Conservation (phyloP, 2,329 filamentous ascomycete species). For the Coniella vitis region DNA sequence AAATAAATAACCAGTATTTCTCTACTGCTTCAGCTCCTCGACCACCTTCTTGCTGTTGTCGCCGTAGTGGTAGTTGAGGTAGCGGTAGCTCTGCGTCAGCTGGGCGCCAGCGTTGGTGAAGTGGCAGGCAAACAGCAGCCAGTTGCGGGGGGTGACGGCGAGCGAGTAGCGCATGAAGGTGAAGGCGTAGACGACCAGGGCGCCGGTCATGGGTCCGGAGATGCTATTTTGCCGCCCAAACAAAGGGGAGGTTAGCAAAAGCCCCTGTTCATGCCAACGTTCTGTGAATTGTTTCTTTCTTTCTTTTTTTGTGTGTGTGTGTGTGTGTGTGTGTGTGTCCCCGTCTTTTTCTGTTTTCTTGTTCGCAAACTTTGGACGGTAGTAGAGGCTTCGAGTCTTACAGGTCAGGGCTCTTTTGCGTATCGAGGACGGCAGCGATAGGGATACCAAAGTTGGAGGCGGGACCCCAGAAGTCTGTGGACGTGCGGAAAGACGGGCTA, state of each 20-base stretch:
- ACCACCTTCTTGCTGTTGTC: slow-evolving; percentile 42
- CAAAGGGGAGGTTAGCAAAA: no score
- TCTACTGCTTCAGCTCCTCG: background rate
- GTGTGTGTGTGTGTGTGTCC: no score
- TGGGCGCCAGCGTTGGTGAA: slow-evolving; percentile 63
- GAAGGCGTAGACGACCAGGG: slow-evolving; percentile 59
- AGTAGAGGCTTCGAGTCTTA: slow-evolving; percentile 34
- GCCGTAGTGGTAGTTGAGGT: slow-evolving; percentile 58
- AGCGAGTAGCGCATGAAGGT: slow-evolving; percentile 70
- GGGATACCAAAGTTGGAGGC: slow-evolving; percentile 86
- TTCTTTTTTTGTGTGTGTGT: no score
- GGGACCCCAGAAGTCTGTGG: slow-evolving; percentile 81
- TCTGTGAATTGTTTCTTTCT: no score
- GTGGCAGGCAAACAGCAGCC: slow-evolving; percentile 64
- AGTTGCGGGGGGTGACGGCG: slow-evolving; percentile 59
- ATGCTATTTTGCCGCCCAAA: no score
- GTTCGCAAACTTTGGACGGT: background rate
- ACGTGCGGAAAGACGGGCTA: background rate
- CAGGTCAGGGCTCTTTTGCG: slow-evolving; percentile 79
- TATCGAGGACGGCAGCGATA: slow-evolving; percentile 73
- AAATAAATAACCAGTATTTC: background rate
- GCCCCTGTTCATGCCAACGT: no score
- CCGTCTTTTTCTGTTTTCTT: no score
- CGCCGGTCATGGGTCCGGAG: slow-evolving; percentile 62
- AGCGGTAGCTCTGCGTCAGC: slow-evolving; percentile 63